Base-by-base conservation (phyloP, 371 early-diverging fungal genomes). In the Coemansia sp. region DNA sequence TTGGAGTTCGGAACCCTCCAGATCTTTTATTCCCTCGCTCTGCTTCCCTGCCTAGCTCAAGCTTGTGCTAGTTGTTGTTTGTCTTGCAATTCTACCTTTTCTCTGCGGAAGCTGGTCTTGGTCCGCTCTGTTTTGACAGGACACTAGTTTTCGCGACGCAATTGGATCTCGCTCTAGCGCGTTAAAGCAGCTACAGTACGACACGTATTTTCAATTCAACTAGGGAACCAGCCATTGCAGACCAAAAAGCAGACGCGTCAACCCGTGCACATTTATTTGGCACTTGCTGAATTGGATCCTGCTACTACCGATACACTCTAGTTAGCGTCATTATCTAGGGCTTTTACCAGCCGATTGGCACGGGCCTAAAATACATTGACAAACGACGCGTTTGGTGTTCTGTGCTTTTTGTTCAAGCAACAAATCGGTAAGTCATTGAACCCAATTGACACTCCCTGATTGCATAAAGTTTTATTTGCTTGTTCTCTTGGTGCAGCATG, bases 341-440 rank as follows among this genome's bases (percentile, higher is more conserved):
- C 33, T 33, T 33, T 33, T n/a, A 18, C 20, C 48, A 8, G n/a
- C 48, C 18, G 20, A n/a, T 18, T 18, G 20, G 20, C 48, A 18
- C 48, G 7, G 20, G 18, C 48, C 8, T 18, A 18, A 48, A 48
- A 48, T 48, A 48, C 8, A 18, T 8, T 8, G 8, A 48, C 48
- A 48, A 8, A 48, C 48, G 20, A 48, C 48, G 48, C 48, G 16
- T n/a, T 44, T 44, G 44, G 44, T n/a, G 16, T 11, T 44, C 48
- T 2, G 48, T 48, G 48, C 48, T 48, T 44, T 21, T 18, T n/a
- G 8, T 47, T 23, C 25, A 25, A 16, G 25, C 30, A 16, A 5
- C 40, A 37, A 26, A 57, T 20, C 28, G 48, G 60, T 60, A 60
- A 60, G 60, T 60, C 48, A 60, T 48, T 47, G 16, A 40, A 40